Base-by-base conservation (phyloP, 306 rosid genomes). In the Pyrus bretschneideri region DNA sequence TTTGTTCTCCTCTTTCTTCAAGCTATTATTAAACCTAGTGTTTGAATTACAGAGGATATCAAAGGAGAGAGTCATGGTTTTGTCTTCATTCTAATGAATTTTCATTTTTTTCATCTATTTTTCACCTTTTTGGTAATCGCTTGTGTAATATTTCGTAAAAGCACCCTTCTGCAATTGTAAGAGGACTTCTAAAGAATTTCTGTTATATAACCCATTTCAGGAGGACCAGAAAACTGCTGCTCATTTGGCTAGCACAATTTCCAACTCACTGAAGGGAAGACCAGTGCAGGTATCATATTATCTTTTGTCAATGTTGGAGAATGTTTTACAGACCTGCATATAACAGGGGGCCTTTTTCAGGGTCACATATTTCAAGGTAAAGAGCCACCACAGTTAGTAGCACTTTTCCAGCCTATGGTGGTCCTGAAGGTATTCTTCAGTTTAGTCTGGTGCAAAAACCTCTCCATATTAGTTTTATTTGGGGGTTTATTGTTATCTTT, bases 351-450 rank as follows among this genome's bases (percentile, higher is more conserved):
- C 57, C 81, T 88, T 79, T 82, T 86, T 79, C 90, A 96, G 99
- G 97, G 98, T 73, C 96, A 92, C 85, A 80, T 91, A 76, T 89
- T 88, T 79, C 88, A 92, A 81, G 94, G 93, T 80, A 92, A 92
- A 85, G 99, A 96, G 82, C 92, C 99, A 76, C 93, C 97, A 9
- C 99, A 96, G 74, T 91, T 92, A 76, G 74, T 96, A 80, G 97
- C 97, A 35, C 91, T 96, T 72, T 91, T 96, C 86, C 97, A 91
- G 79, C 96, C 99, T 73, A 88, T 96, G 97, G 97, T 96, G 72
- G 80, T 91, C 78, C 97, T 95, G 72, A 90, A 90, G 97, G 99
- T 95, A 87, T 76, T 72, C 55, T 76, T 72, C 60, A 67, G 75
- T 65, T 76, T 76, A 72, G 71, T 61, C 49, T 71, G 69, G 44